Evolutionary conservation across 1,284 basidiomycete genomes (phyloP).

Genomic region (Ceratobasidium sp.): DNA sequence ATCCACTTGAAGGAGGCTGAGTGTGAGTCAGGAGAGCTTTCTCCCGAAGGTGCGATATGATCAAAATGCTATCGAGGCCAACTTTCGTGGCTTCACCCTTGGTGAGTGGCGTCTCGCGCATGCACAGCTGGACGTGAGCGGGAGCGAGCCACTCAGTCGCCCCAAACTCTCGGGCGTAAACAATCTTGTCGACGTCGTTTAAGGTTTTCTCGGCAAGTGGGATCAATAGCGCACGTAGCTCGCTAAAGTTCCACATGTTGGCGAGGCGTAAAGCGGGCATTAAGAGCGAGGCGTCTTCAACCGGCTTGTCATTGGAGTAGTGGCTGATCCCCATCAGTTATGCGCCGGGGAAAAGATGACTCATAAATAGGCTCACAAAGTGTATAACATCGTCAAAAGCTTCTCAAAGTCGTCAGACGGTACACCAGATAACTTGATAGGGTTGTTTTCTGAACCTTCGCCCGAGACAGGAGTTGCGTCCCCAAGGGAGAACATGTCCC

Average conservation of each 20-base stretch:
- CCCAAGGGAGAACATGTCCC: slow-evolving; percentile 37
- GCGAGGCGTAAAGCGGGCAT: slow-evolving; percentile 41
- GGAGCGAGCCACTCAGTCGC: too few species aligned
- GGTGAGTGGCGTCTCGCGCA: slow-evolving; percentile 3
- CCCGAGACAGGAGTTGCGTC: not conserved
- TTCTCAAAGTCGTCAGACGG: slow-evolving; percentile 12
- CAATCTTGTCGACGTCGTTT: slow-evolving; percentile 31
- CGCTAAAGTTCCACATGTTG: slow-evolving; percentile 45
- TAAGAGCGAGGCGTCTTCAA: not conserved
- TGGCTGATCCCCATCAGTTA: not conserved
- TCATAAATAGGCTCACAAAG: slow-evolving; percentile 1
- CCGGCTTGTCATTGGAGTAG: slow-evolving; percentile 1
- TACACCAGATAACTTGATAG: slow-evolving; percentile 21
- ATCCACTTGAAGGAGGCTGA: not conserved
- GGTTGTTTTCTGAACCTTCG: slow-evolving; percentile 24
- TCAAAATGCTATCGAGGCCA: slow-evolving; percentile 11
- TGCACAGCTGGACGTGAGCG: slow-evolving; percentile 27
- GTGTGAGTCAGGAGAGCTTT: not conserved
- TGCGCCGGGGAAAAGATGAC: not conserved
- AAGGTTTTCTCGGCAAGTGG: slow-evolving; percentile 1
- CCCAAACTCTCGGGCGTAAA: slow-evolving; percentile 32
- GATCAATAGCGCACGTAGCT: slow-evolving; percentile 5
- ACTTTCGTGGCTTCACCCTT: slow-evolving; percentile 26
- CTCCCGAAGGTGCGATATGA: slow-evolving; percentile 30
- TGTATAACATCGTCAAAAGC: slow-evolving; percentile 28